phyloP scores from a whole-genome alignment of 208 protist species.

The Naegleria lovaniensis region DNA sequence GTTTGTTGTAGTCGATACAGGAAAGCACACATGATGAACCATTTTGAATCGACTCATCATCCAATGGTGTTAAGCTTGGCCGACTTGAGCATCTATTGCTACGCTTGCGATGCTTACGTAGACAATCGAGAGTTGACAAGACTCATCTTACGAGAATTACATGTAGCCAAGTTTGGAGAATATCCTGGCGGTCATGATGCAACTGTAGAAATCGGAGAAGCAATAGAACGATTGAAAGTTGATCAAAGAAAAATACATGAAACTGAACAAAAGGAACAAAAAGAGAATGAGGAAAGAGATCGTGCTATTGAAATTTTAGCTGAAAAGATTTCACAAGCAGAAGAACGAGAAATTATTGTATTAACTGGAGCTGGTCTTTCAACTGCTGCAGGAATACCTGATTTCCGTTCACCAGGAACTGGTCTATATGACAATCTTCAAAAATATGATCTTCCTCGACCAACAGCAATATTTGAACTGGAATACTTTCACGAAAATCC shows the following conservation, averaged over 20 bases:
- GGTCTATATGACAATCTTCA: background rate
- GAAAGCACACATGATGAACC: background rate
- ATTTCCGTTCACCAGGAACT: background rate
- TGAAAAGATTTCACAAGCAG: background rate
- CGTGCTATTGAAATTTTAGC: background rate
- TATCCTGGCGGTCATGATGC: background rate
- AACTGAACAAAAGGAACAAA: background rate
- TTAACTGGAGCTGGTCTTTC: slow-evolving; percentile 16
- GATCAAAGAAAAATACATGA: background rate
- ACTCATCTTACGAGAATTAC: background rate
- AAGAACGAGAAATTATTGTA: background rate
- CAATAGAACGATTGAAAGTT: background rate
- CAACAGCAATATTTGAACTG: slow-evolving; percentile 66
- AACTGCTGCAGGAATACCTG: background rate
- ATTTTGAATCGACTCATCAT: background rate
- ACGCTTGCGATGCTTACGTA: background rate
- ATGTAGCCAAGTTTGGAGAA: background rate
- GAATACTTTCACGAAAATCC: slow-evolving; percentile 71
- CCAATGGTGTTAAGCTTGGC: background rate
- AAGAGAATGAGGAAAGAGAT: background rate
- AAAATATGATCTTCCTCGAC: background rate
- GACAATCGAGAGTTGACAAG: background rate
- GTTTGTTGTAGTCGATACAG: background rate
- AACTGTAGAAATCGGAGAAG: background rate
- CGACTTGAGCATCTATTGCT: background rate